Base-by-base conservation (phyloP, 176 grass and related monocot genomes). In the Pontederia crassipes region DNA sequence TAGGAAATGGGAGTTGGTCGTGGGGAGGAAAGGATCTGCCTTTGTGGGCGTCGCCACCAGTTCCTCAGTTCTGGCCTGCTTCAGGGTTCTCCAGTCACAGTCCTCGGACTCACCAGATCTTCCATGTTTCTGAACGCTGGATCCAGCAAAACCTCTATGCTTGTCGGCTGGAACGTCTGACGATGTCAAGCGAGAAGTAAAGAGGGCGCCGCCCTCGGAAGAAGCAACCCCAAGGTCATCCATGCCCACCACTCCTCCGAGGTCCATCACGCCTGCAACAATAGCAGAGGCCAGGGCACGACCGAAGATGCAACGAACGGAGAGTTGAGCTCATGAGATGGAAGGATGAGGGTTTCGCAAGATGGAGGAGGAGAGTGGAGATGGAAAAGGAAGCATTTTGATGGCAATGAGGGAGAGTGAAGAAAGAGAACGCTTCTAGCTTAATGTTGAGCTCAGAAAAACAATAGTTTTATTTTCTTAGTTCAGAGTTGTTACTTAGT, bases 41-140 rank as follows among this genome's bases (percentile, higher is more conserved):
- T 79, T 95, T 59, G 70, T 68, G 66, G 76, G 48, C 48, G 67
- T 72, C 8, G 65, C 65, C 55, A 69, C 69, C 71, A 66, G 58
- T 17, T 65, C 72, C 49, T 86, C 81, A 29, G 17, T 72, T 67
- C 79, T 76, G 4, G 77, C 50, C 75, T 83, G 75, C 80, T 95
- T 95, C 13, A 54, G 61, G 12, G 60, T 49, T 51, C 81, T 49
- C 81, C 70, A 84, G 2, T 54, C 63, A 17, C 68, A 58, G 17
- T 79, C 86, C 18, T 83, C 75, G 10, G 68, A 52, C 60, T 72
- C 76, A 24, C 67, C 50, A 77, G 65, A 63, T 65, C 79, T 84
- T 24, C 77, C 89, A 64, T 82, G 89, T 76, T 86, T 95, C 35
- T 61, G 63, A 45, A 80, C 56, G 65, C 77, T 77, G 81, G 86